These are phyloP conservation scores for Aspergillus funiculosus DNA, from an alignment of 495 filamentous ascomycete species.

Conservation along the genomic window DNA sequence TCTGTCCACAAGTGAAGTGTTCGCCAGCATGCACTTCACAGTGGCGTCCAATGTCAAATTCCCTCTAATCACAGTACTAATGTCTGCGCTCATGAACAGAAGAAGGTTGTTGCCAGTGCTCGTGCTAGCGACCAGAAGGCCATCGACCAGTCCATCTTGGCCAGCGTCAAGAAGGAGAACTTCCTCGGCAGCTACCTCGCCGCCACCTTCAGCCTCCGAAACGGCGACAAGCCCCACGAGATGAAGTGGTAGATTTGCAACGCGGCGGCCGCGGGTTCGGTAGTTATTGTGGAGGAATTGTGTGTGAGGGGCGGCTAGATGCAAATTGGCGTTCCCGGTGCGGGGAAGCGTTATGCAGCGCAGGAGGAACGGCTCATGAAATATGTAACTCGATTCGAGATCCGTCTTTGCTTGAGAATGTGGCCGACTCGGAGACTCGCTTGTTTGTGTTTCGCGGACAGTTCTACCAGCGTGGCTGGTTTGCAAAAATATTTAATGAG, in stretches of 20 bases:
- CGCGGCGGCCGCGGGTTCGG: constrained; percentile 45
- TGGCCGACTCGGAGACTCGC: constrained; percentile 35
- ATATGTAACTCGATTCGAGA: constrained; percentile 40
- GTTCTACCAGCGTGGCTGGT: constrained; percentile 32
- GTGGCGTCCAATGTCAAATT: not conserved
- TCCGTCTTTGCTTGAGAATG: constrained; percentile 34
- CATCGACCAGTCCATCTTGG: constrained; percentile 87
- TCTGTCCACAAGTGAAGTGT: not conserved
- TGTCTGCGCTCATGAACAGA: constrained; percentile 50
- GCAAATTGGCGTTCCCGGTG: constrained; percentile 32
- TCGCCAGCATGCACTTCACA: not conserved
- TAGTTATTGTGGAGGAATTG: constrained; percentile 43
- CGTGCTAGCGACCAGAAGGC: constrained; percentile 96
- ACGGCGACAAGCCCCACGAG: constrained; percentile 96
- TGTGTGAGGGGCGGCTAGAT: constrained; percentile 41
- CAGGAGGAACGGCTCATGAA: constrained; percentile 35
- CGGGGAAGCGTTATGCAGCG: constrained; percentile 22
- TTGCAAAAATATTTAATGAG: constrained; percentile 33
- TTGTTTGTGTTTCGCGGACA: constrained; percentile 34
- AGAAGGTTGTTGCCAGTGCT: constrained; percentile 85
- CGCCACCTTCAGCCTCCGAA: constrained; percentile 90
- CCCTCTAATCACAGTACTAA: constrained; percentile 15
- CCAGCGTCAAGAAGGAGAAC: constrained; percentile 92
- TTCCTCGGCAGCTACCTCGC: constrained; percentile 83
- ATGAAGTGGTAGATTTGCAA: constrained; percentile 75